A percentile compares a stretch with the other conserved stretches of the same genome.
Evolutionary conservation across 192 early-diverging fungal genomes (phyloP).

Genomic region (Borealophlyctis nickersoniae): DNA sequence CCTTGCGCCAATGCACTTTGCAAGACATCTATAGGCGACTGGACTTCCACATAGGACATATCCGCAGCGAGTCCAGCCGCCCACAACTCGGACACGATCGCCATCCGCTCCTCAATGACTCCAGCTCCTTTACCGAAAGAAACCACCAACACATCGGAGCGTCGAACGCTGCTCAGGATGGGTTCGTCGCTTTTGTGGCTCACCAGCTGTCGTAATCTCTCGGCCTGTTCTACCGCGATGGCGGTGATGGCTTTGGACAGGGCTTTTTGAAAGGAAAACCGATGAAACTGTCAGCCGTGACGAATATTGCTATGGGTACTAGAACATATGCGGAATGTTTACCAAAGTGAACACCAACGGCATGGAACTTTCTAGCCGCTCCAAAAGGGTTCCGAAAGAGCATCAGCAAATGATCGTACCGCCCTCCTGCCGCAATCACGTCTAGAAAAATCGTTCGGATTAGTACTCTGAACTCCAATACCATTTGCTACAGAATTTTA

Average conservation of each 20-base stretch:
- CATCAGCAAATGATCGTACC: conserved; percentile 63
- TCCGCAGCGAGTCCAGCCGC: conserved; percentile 73
- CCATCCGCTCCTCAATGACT: conserved; percentile 69
- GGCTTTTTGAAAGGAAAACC: too few species aligned
- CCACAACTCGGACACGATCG: conserved; percentile 79
- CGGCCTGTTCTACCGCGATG: conserved; percentile 19
- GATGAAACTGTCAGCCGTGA: too few species aligned
- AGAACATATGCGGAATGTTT: conserved; percentile 41
- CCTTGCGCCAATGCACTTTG: conserved; percentile 11
- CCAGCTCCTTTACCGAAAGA: conserved; percentile 69
- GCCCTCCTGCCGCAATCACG: conserved; percentile 67
- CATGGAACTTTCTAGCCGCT: conserved; percentile 33
- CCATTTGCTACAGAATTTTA: neutral
- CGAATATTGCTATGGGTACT: too few species aligned
- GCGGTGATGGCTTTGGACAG: conserved; percentile 32
- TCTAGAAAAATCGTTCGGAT: conserved; percentile 32
- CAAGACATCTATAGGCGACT: conserved; percentile 18
- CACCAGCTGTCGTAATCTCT: conserved; percentile 1
- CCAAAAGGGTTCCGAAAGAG: conserved; percentile 51
- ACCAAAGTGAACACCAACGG: conserved; percentile 82
- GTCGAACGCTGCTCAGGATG: conserved; percentile 48
- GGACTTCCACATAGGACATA: conserved; percentile 70
- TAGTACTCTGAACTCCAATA: neutral
- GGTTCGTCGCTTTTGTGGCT: conserved; percentile 17
- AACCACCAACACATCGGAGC: conserved; percentile 73